phyloP scores from a whole-genome alignment of 2,329 filamentous ascomycete species.

The Aspergillus hortae region DNA sequence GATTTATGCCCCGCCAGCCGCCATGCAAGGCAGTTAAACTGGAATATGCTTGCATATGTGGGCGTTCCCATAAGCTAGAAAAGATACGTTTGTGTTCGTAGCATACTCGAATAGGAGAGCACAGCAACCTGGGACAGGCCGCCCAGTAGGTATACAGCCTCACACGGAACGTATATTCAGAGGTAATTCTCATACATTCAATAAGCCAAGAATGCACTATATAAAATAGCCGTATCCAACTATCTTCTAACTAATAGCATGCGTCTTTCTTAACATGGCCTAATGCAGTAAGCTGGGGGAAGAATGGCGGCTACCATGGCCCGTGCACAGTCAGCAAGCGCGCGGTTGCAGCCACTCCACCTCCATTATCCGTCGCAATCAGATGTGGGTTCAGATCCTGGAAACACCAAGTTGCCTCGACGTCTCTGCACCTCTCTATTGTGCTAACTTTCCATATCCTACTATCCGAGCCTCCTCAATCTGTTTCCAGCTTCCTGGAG shows the following conservation, averaged over 20 bases:
- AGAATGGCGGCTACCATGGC: slow-evolving; percentile 9
- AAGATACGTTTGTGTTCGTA: too few relatives aligned
- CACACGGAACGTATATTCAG: too few relatives aligned
- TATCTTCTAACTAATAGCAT: too few relatives aligned
- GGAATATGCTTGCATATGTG: too few relatives aligned
- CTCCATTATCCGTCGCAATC: slow-evolving; percentile 24
- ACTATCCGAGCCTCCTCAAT: not conserved
- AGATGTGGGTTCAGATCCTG: slow-evolving; percentile 19
- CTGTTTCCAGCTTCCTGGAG: not conserved
- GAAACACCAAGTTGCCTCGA: slow-evolving; percentile 10
- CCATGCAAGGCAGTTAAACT: too few relatives aligned
- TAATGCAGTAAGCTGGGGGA: not conserved
- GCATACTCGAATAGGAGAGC: too few relatives aligned
- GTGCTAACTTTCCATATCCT: not conserved
- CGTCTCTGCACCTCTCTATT: slow-evolving; percentile 7
- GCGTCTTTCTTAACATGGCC: too few relatives aligned
- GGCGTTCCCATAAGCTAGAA: too few relatives aligned
- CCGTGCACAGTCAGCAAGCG: slow-evolving; percentile 19
- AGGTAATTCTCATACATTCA: not conserved
- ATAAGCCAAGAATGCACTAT: not conserved
- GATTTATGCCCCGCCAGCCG: too few relatives aligned
- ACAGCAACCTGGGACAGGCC: too few relatives aligned
- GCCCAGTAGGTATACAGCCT: too few relatives aligned
- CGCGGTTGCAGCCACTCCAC: slow-evolving; percentile 26
- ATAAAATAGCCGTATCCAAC: not conserved